Conservation (phyloP, 2,329 filamentous ascomycete genomes). For the Gnomoniopsis sp. region DNA sequence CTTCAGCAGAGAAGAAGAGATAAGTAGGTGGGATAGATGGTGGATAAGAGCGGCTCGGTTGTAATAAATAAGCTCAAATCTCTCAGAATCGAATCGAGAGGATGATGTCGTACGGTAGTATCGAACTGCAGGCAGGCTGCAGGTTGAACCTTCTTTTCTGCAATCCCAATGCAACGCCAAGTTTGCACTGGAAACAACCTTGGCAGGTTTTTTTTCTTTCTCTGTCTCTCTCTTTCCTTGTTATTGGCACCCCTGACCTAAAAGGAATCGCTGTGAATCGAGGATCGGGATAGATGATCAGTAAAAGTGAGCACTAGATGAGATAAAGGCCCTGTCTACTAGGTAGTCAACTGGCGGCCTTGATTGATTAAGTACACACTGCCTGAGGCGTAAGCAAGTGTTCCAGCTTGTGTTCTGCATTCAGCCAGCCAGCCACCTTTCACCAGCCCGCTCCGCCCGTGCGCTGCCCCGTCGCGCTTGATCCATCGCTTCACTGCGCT, state of each 20-base stretch:
- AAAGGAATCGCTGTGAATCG: too few species aligned
- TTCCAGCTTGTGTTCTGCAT: background rate
- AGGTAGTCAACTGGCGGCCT: too few species aligned
- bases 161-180: background rate
- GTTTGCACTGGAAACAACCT: background rate
- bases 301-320: too few species aligned
- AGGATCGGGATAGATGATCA: too few species aligned
- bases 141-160: background rate
- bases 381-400: background rate
- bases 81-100: background rate
- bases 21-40: background rate
- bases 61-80: background rate
- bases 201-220: background rate
- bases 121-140: background rate
- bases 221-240: too few species aligned
- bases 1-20: background rate
- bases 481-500: constrained; percentile 5
- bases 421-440: background rate
- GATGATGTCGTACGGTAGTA: background rate
- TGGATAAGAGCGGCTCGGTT: background rate
- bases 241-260: too few species aligned
- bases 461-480: background rate
- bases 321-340: too few species aligned
- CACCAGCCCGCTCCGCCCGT: background rate
- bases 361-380: too few species aligned